phyloP scores from a whole-genome alignment of 805 yeast genomes.

The Lipomyces starkeyi region DNA sequence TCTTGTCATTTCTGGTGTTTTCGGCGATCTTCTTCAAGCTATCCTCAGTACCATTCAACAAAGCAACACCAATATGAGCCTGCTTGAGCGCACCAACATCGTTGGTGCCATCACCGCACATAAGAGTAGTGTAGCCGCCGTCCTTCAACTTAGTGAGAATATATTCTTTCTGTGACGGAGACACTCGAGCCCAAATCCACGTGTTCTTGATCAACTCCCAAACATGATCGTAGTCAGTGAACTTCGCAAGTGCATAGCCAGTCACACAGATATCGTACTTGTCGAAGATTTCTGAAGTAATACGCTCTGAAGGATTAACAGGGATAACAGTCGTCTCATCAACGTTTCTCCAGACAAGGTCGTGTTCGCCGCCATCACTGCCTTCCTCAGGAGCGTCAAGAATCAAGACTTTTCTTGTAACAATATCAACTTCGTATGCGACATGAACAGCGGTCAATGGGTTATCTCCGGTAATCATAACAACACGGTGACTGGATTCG shows the following conservation, averaged over 20 bases:
- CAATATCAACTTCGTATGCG: constrained; percentile 89
- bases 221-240: constrained; percentile 72
- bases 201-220: constrained; percentile 79
- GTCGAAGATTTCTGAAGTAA: constrained; percentile 63
- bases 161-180: constrained; percentile 94
- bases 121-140: constrained; percentile 88
- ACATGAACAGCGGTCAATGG: constrained; percentile 98
- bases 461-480: constrained; percentile 99
- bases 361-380: constrained; percentile 55
- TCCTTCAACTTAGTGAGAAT: constrained; percentile 81
- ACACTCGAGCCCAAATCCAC: constrained; percentile 97
- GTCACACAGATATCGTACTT: constrained; percentile 87
- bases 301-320: constrained; percentile 61
- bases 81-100: constrained; percentile 99
- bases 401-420: constrained; percentile 81
- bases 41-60: constrained; percentile 94
- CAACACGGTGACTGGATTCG: constrained; percentile 92
- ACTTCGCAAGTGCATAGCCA: constrained; percentile 80
- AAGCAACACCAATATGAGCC: constrained; percentile 98
- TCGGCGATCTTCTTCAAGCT: constrained; percentile 89
- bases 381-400: constrained; percentile 83
- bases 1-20: constrained; percentile 67
- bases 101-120: constrained; percentile 99
- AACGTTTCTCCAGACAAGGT: constrained; percentile 83
- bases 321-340: constrained; percentile 76